Evolutionary conservation across 2,329 filamentous ascomycete species (phyloP), one percentile per base, ranked within the genome.

Genomic region (Xylaria polymorpha): DNA sequence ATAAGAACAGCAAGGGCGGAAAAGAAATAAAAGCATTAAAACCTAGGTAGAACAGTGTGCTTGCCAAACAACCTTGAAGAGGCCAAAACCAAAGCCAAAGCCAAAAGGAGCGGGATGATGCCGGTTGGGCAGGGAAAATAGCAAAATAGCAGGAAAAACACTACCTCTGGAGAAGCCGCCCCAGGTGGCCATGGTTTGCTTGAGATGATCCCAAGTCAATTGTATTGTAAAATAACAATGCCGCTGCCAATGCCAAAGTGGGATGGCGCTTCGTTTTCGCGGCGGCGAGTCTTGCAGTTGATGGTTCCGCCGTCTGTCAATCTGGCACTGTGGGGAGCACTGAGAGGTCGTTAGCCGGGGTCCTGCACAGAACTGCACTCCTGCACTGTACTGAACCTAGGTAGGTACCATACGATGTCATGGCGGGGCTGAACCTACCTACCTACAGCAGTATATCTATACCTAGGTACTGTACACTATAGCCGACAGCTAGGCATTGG

Each of bases 161-260:
- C 35, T 68, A 70, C 68, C 68, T 70, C 51, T 61, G 12, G 48
- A 61, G 35, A 37, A 57, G 66, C 66, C 66, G 55, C 57, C 56
- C 68, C 65, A 68, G 35, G 39, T 58, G 55, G 35, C 55, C 55
- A 58, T 58, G 35, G n/a, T 57, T 25, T 57, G 18, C 20, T 57
- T 55, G 32, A 37, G 37, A 35, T 37, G 51, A 37, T 37, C 32
- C 20, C 29, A 55, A 51, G 48, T 51, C 48, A 51, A 48, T 29
- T 29, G 10, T 20, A 51, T 29, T 14, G 12, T 41, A 4, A 41
- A 46, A 46, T 46, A 18, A 8, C 43, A 56, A 39, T 12, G 51
- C 35, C 29, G 20, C 35, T 37, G 29, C 50, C 51, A 55, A 55
- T 15, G 41, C 55, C 14, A 44, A 53, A 53, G 39, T 50, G 46